Evolutionary conservation across 768 basidiomycete genomes (phyloP), one percentile per base, ranked within the genome.

Genomic region (Pulveroboletus sp.): DNA sequence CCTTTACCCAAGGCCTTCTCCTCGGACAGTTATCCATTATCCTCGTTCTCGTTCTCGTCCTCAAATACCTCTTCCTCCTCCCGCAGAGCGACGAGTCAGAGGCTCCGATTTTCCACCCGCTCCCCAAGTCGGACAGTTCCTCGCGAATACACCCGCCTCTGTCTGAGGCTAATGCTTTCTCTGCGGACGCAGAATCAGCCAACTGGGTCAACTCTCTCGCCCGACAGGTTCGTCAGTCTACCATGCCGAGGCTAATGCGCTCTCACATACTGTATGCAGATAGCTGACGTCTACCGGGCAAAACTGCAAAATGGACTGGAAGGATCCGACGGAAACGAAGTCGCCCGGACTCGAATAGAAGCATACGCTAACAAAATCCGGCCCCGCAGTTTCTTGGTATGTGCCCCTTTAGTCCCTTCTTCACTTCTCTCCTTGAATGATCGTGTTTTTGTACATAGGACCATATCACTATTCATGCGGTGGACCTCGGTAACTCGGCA

Each of bases 51-150:
- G 76, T 75, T 40, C 71, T 93, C 54, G 80, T 99, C 64, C 82
- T 99, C 70, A 89, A 90, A 63, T 98, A 96, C 71, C 83, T 98
- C 49, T 96, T 99, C 63, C 85, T 99, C 54, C 91, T 96, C 59
- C 82, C 89, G 6, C 76, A 81, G 23, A 73, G 78, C 50, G 70
- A 77, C 55, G 76, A 77, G 1, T 75, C 78, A 59, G 79, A 79
- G 53, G 73, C 76, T 0, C 73, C 79, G 2, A 73, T 77, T 29
- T 86, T 83, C 66, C 83, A 81, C 58, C 80, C 83, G 3, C 75
- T 76, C 50, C 69, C 77, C 41, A 79, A 80, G 56, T 73, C 69
- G 22, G 75, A 81, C 56, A 64, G 69, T 31, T 67, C 74, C 27
- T 62, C 71, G 23, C 71, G 72, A 41, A 73, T 73, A 44, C 68